Evolutionary conservation across 2,329 filamentous ascomycete genomes (phyloP).

Genomic region (Chaetomium globosum): DNA sequence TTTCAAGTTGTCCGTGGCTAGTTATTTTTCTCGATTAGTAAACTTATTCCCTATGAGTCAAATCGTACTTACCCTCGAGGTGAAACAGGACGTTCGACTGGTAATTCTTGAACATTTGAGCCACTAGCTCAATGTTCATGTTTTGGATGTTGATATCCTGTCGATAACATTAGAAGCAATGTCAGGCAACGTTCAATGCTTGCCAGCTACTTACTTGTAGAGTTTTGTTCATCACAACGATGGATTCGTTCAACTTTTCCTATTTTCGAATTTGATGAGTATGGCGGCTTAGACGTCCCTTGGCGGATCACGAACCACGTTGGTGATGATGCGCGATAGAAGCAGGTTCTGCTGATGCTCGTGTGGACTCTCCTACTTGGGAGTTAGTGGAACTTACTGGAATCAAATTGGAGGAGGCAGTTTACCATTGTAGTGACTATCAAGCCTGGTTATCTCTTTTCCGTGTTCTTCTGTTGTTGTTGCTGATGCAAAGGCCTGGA

Average conservation of each 20-base stretch:
- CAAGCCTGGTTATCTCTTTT: not conserved
- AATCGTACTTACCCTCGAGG: conserved; percentile 71
- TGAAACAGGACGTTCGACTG: conserved; percentile 97
- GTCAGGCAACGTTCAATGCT: no score
- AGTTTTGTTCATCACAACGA: conserved; percentile 88
- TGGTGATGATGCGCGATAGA: conserved; percentile 92
- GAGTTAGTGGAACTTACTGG: not conserved
- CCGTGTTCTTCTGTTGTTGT: conserved; percentile 5
- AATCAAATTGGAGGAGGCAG: not conserved
- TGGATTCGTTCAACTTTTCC: conserved; percentile 96
- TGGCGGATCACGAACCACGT: conserved; percentile 70
- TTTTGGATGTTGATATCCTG: conserved; percentile 98
- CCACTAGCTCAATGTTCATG: conserved; percentile 97
- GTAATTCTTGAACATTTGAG: conserved; percentile 99
- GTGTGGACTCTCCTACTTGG: conserved; percentile 80
- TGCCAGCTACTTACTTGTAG: conserved; percentile 65
- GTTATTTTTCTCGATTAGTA: not conserved
- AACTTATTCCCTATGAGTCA: not conserved
- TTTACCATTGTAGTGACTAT: conserved; percentile 23
- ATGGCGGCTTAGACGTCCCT: not conserved
- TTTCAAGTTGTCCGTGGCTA: conserved; percentile 81
- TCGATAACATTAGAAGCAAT: not conserved
- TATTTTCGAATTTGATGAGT: conserved; percentile 43
- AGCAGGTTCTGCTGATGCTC: conserved; percentile 96
- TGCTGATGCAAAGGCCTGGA: not conserved